Percentiles rank a stretch among this genome's conserved stretches.
Conservation (phyloP, 106 monocot species). For the Xerophyta viscosa region DNA sequence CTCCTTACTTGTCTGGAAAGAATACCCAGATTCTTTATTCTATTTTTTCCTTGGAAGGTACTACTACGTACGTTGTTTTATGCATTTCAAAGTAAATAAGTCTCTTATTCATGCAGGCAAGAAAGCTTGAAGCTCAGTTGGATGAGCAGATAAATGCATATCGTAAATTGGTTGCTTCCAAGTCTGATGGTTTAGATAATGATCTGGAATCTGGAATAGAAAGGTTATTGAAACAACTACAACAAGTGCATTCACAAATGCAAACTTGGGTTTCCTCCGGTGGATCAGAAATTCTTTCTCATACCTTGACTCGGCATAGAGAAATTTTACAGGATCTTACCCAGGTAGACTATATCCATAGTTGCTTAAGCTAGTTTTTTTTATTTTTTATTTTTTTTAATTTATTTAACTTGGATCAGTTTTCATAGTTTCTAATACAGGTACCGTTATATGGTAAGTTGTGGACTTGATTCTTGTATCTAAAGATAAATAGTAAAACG, state of each 20-base stretch:
- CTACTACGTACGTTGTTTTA: too few species aligned
- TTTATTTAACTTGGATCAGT: too few species aligned
- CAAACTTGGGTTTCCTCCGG: slow-evolving; percentile 92
- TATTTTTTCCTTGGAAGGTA: too few species aligned
- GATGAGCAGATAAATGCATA: slow-evolving; percentile 87
- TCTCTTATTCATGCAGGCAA: slow-evolving; percentile 39
- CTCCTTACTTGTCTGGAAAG: too few species aligned
- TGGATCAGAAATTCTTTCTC: slow-evolving; percentile 84
- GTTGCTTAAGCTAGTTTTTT: too few species aligned
- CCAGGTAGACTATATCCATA: too few species aligned
- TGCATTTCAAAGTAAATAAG: too few species aligned
- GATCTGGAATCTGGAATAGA: slow-evolving; percentile 83
- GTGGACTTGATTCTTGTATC: too few species aligned
- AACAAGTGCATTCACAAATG: slow-evolving; percentile 92
- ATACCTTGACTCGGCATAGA: slow-evolving; percentile 82
- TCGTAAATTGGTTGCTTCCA: slow-evolving; percentile 57
- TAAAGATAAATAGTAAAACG: neutral
- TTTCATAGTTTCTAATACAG: too few species aligned
- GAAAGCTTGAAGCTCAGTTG: slow-evolving; percentile 80
- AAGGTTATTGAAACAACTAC: slow-evolving; percentile 74
- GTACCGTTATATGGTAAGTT: too few species aligned
- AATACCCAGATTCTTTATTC: too few species aligned
- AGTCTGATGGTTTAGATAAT: slow-evolving; percentile 60
- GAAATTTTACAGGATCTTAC: slow-evolving; percentile 92
- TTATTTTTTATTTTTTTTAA: too few species aligned